Percentiles rank a stretch among this genome's conserved stretches.
Evolutionary conservation across 192 early-diverging fungal species (phyloP).

Genomic region (Backusella morwellensis): DNA sequence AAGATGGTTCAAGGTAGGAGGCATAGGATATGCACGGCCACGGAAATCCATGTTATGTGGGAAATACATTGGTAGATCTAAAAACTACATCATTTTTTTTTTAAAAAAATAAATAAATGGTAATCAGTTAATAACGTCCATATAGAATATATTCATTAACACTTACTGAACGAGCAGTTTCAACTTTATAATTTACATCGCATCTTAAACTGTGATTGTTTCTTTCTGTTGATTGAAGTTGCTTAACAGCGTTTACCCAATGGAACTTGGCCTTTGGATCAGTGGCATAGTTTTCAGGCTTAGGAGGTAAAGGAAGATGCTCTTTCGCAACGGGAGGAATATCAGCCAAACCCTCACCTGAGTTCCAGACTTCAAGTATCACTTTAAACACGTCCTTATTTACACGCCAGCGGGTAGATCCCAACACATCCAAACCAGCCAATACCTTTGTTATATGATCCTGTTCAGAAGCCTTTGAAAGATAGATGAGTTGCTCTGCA

Average conservation of each 20-base stretch:
- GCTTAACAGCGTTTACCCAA: slow-evolving; percentile 55
- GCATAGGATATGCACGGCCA: slow-evolving; percentile 96
- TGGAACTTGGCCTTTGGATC: slow-evolving; percentile 51
- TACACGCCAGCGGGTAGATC: slow-evolving; percentile 83
- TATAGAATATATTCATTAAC: not conserved
- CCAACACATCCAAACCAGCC: slow-evolving; percentile 83
- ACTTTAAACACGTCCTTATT: slow-evolving; percentile 82
- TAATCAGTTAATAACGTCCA: not conserved
- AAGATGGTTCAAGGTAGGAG: slow-evolving; percentile 92
- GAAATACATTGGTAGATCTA: slow-evolving; percentile 89
- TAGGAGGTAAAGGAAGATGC: slow-evolving; percentile 43
- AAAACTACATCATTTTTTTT: slow-evolving; percentile 55
- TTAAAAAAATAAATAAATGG: not conserved
- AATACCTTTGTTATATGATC: slow-evolving; percentile 66
- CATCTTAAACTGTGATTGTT: slow-evolving; percentile 88
- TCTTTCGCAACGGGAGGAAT: slow-evolving; percentile 64
- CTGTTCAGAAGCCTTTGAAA: slow-evolving; percentile 76
- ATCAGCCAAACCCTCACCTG: slow-evolving; percentile 66
- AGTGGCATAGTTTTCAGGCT: slow-evolving; percentile 64
- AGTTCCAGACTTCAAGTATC: slow-evolving; percentile 87
- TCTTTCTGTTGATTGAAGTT: slow-evolving; percentile 55
- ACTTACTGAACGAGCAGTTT: slow-evolving; percentile 86
- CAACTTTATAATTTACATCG: slow-evolving; percentile 92
- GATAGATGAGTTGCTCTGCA: slow-evolving; percentile 72
- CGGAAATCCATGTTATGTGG: slow-evolving; percentile 98